Conservation (phyloP, 2,329 filamentous ascomycete species). For the Phaeophleospora eucalypticola region DNA sequence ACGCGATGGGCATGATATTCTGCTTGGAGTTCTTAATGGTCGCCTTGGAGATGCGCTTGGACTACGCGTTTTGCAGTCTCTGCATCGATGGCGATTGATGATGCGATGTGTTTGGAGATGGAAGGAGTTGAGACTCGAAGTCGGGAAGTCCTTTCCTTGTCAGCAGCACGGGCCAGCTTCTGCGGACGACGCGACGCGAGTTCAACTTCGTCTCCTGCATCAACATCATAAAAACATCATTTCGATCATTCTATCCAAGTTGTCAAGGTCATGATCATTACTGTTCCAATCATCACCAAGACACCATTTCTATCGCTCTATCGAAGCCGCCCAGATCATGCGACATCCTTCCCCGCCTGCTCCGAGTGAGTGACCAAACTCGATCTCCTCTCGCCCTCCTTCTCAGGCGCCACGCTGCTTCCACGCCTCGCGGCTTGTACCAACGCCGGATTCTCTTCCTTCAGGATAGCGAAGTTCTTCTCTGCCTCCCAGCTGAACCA, state of each 20-base stretch:
- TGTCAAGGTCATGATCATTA: no score
- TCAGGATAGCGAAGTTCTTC: conserved; percentile 58
- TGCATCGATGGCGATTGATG: no score
- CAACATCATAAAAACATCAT: no score
- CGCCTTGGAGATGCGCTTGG: background rate
- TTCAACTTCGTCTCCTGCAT: no score
- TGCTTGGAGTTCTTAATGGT: background rate
- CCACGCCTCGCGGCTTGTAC: conserved; percentile 28
- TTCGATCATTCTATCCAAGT: no score
- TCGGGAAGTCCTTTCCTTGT: no score
- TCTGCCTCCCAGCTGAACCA: conserved; percentile 71
- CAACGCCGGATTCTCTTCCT: conserved; percentile 52
- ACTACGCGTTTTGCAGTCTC: background rate
- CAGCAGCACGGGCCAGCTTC: no score
- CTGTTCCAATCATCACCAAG: no score
- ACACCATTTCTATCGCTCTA: no score
- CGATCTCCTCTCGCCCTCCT: conserved; percentile 12
- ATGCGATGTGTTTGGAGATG: no score
- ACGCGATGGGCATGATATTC: background rate
- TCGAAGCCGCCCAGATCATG: background rate
- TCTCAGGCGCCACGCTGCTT: conserved; percentile 24
- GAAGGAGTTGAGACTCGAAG: no score
- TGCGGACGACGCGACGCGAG: no score
- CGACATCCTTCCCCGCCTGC: background rate
- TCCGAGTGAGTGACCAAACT: background rate